Percentiles rank a stretch among this genome's conserved stretches.
phyloP scores from a whole-genome alignment of 768 basidiomycete species.

The Boletus rubroflammeus region DNA sequence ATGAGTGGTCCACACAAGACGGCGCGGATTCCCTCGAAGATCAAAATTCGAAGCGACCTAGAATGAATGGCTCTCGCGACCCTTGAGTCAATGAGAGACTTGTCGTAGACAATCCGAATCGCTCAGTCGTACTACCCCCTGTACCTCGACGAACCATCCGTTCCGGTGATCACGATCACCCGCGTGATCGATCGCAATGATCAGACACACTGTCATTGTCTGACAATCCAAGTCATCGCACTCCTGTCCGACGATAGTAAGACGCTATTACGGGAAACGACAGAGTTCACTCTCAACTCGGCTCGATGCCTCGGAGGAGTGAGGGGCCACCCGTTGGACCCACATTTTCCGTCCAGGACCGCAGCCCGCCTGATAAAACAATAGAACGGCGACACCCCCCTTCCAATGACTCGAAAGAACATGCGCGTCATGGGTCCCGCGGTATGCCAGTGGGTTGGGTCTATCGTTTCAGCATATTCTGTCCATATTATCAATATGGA shows the following conservation, averaged over 20 bases:
- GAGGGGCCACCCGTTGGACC: slow-evolving; percentile 13
- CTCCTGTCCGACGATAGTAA: slow-evolving; percentile 1
- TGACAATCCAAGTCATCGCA: slow-evolving; percentile 11
- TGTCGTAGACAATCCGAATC: background rate
- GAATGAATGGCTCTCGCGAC: slow-evolving; percentile 19
- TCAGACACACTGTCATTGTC: slow-evolving; percentile 26
- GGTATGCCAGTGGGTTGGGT: slow-evolving; percentile 19
- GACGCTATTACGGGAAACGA: background rate
- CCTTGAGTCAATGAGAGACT: background rate
- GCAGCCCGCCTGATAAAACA: slow-evolving; percentile 19
- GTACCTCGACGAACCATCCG: slow-evolving; percentile 20
- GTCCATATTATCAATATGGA: slow-evolving; percentile 16
- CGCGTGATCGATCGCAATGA: slow-evolving; percentile 28
- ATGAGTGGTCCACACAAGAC: slow-evolving; percentile 40
- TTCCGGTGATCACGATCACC: slow-evolving; percentile 36
- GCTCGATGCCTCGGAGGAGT: slow-evolving; percentile 12
- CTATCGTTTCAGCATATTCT: slow-evolving; percentile 4
- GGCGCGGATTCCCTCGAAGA: slow-evolving; percentile 7
- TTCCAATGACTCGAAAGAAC: slow-evolving; percentile 13
- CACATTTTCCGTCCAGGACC: slow-evolving; percentile 22
- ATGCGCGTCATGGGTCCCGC: slow-evolving; percentile 1
- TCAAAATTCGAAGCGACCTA: slow-evolving; percentile 23
- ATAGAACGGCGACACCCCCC: slow-evolving; percentile 15
- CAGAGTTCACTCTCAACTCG: background rate
- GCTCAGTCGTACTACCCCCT: slow-evolving; percentile 3